A percentile compares a stretch with the other conserved stretches of the same genome.
phyloP scores from a whole-genome alignment of 2,329 filamentous ascomycete genomes.

The Scopulariopsis brevicaulis region DNA sequence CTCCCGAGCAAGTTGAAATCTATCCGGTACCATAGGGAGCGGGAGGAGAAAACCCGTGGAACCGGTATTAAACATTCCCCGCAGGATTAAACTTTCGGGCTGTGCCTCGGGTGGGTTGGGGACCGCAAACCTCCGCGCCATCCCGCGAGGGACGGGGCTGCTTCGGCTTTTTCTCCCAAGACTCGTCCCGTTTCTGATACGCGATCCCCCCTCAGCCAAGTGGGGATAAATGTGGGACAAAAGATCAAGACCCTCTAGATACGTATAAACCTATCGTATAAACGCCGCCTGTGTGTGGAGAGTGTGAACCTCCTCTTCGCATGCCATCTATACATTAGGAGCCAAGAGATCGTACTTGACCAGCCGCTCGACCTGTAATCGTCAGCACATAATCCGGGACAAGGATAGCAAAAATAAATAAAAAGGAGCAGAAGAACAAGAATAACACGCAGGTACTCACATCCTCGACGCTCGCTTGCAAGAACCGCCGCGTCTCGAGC shows the following conservation, averaged over 20 bases:
- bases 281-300: neutral
- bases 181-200: neutral
- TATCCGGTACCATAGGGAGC: no score
- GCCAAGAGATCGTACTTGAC: conserved; percentile 85
- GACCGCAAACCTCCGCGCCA: neutral
- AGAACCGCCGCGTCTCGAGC: conserved; percentile 75
- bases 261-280: neutral
- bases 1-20: no score
- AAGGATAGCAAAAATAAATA: conserved; percentile 4
- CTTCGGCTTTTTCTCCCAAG: neutral
- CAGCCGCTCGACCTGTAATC: conserved; percentile 62
- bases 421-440: neutral
- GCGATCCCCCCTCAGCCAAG: neutral
- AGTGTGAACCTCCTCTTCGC: neutral
- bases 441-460: conserved; percentile 31
- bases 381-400: neutral
- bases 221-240: neutral
- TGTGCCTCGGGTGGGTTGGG: neutral
- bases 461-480: conserved; percentile 84
- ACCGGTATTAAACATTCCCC: no score
- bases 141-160: neutral
- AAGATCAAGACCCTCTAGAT: neutral
- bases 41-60: neutral
- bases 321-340: conserved; percentile 58
- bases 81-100: neutral